A percentile compares a stretch with the other conserved stretches of the same genome.
phyloP scores from a whole-genome alignment of 2,329 filamentous ascomycete genomes.

The Fusarium sp. region DNA sequence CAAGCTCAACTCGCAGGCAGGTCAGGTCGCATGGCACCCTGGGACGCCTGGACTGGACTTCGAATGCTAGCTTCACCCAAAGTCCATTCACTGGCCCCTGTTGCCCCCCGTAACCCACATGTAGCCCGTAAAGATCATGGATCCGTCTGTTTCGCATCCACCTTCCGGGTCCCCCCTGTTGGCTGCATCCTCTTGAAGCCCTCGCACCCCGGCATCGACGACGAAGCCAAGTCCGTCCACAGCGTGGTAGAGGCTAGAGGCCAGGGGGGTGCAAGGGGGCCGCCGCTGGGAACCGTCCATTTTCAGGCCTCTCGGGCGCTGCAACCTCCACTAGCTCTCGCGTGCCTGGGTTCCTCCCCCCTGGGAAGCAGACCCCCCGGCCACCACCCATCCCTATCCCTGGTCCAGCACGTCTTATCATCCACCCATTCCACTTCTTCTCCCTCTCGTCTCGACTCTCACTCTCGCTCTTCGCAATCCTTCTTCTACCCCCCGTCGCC shows the following conservation, averaged over 20 bases:
- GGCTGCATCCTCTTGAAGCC: conserved; percentile 16
- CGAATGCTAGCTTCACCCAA: conserved; percentile 4
- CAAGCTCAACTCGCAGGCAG: conserved; percentile 32
- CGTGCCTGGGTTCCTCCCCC: not conserved
- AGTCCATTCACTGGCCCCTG: conserved; percentile 37
- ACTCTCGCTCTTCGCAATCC: conserved; percentile 28
- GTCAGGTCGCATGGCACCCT: conserved; percentile 32
- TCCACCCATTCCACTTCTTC: conserved; percentile 37
- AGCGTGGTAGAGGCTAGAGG: not conserved
- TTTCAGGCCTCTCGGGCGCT: conserved; percentile 24
- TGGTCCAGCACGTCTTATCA: conserved; percentile 33
- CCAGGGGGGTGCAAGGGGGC: not conserved
- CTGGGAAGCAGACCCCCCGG: not conserved
- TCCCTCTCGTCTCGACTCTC: conserved; percentile 32
- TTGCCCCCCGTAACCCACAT: conserved; percentile 21
- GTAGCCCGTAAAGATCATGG: conserved; percentile 10
- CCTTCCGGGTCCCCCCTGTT: conserved; percentile 39
- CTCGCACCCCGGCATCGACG: conserved; percentile 13
- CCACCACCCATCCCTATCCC: conserved; percentile 1
- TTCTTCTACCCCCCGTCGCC: conserved; percentile 48
- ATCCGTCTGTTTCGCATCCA: conserved; percentile 16
- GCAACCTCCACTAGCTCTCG: conserved; percentile 31
- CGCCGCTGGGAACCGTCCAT: conserved; percentile 17
- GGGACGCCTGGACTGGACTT: conserved; percentile 11
- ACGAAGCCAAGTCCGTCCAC: conserved; percentile 15